Evolutionary conservation across 1,284 basidiomycete genomes (phyloP).

Genomic region (Ustilago sp.): DNA sequence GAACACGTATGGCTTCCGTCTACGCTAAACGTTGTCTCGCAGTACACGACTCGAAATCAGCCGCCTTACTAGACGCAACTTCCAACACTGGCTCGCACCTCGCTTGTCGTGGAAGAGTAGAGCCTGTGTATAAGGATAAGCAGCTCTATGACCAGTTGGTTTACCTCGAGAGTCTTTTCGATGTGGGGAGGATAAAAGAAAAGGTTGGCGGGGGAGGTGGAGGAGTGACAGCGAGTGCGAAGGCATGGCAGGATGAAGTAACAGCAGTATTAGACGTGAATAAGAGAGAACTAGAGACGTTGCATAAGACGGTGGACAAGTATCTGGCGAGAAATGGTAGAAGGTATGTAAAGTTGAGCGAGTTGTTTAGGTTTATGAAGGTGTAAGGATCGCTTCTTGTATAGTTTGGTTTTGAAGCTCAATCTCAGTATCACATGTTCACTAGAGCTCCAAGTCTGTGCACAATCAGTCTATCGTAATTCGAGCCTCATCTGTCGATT

Average conservation of each 20-base stretch:
- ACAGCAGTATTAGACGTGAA: slow-evolving; percentile 45
- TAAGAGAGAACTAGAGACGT: slow-evolving; percentile 26
- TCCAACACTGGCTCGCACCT: slow-evolving; percentile 9
- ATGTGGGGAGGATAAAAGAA: slow-evolving; percentile 34
- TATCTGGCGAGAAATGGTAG: slow-evolving; percentile 63
- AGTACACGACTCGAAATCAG: slow-evolving; percentile 38
- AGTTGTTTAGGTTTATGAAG: slow-evolving; percentile 64
- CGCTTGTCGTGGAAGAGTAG: slow-evolving; percentile 56
- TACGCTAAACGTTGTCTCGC: slow-evolving; percentile 76
- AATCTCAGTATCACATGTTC: neutral
- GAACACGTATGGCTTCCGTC: slow-evolving; percentile 90
- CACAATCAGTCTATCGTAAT: too few relatives aligned
- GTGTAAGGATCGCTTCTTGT: slow-evolving; percentile 32
- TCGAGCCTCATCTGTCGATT: too few relatives aligned
- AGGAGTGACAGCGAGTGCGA: slow-evolving; percentile 4
- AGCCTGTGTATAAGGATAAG: slow-evolving; percentile 60
- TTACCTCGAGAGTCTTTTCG: slow-evolving; percentile 63
- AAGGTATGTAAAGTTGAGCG: slow-evolving; percentile 62
- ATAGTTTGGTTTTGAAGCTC: neutral
- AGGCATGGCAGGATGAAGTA: slow-evolving; percentile 45
- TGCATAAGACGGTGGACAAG: slow-evolving; percentile 51
- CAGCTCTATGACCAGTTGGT: slow-evolving; percentile 66
- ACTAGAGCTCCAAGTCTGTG: too few relatives aligned
- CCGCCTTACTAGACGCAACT: slow-evolving; percentile 24
- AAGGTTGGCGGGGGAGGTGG: slow-evolving; percentile 5